Percentiles rank a stretch among this genome's conserved stretches.
Evolutionary conservation across 2,329 filamentous ascomycete genomes (phyloP).

Genomic region (Paramyrothecium sp.): DNA sequence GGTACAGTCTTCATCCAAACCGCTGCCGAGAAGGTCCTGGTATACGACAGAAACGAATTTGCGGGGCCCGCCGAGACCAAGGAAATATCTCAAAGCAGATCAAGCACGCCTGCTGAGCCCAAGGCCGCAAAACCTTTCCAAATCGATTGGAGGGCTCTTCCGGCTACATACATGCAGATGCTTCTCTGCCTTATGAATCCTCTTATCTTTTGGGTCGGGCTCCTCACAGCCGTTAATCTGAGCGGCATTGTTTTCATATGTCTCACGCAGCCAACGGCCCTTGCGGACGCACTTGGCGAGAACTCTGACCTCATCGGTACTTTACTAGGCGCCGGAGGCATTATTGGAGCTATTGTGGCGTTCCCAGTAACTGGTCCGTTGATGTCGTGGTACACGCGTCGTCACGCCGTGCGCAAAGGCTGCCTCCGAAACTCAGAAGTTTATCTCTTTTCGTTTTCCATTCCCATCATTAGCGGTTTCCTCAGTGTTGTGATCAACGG

Average conservation of each 20-base stretch:
- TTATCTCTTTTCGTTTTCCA: constrained; percentile 1
- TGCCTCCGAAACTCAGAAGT: neutral
- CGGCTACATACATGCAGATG: constrained; percentile 15
- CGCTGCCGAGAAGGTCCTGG: constrained; percentile 2
- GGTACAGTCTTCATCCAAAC: neutral
- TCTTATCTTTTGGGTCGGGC: constrained; percentile 15
- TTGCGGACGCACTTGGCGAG: neutral
- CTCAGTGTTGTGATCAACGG: neutral
- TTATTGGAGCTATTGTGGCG: neutral
- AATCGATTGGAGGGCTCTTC: neutral
- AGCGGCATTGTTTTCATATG: neutral
- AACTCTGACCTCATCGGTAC: neutral
- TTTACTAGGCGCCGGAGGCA: neutral
- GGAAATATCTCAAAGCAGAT: neutral
- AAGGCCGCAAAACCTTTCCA: neutral
- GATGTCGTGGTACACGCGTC: neutral
- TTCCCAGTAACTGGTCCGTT: neutral
- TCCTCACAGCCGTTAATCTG: constrained; percentile 10
- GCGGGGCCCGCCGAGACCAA: neutral
- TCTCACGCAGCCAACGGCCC: neutral
- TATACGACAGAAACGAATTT: neutral
- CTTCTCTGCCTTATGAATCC: constrained; percentile 15
- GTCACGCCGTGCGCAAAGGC: neutral
- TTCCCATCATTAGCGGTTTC: neutral
- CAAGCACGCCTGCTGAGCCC: neutral